These are phyloP conservation scores for Boletus pseudo-olivaceus DNA, from an alignment of 768 basidiomycete species.

Conservation along the genomic window DNA sequence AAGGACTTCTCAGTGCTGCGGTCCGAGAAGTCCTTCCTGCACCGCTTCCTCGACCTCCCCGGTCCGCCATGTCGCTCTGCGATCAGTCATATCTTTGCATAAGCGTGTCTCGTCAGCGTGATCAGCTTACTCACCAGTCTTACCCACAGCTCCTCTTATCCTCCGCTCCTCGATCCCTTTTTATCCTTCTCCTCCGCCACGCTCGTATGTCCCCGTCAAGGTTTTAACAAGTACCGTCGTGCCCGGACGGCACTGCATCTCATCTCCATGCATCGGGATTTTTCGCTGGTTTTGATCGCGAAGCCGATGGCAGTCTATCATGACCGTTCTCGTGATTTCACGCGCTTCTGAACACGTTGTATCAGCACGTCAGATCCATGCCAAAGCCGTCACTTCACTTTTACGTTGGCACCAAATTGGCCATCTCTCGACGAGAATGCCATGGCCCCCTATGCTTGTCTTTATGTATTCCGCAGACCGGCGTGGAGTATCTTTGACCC, in stretches of 20 bases:
- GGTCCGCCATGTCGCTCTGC: conserved; percentile 13
- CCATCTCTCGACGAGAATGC: conserved; percentile 21
- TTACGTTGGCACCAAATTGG: conserved; percentile 31
- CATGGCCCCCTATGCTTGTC: conserved; percentile 32
- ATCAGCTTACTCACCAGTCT: conserved; percentile 20
- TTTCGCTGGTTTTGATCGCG: conserved; percentile 22
- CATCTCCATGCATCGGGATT: conserved; percentile 20
- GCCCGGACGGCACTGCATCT: conserved; percentile 11
- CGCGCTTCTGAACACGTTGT: conserved; percentile 36
- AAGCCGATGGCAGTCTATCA: conserved; percentile 33
- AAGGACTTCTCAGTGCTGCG: conserved; percentile 22
- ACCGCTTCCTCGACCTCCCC: conserved; percentile 24
- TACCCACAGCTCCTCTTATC: conserved; percentile 13
- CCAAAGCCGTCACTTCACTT: conserved; percentile 26
- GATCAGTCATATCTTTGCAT: conserved; percentile 21
- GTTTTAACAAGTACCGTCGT: conserved; percentile 15
- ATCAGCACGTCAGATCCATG: conserved; percentile 35
- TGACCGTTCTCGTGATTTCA: conserved; percentile 32
- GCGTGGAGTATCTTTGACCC: conserved; percentile 33
- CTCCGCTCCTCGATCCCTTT: conserved; percentile 10
- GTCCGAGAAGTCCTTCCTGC: conserved; percentile 21
- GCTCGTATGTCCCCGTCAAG: conserved; percentile 5
- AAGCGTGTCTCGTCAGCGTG: conserved; percentile 19
- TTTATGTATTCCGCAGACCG: conserved; percentile 36
- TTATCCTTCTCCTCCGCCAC: conserved; percentile 2